phyloP scores from a whole-genome alignment of 345 rosid genomes.

The Acer campestre region DNA sequence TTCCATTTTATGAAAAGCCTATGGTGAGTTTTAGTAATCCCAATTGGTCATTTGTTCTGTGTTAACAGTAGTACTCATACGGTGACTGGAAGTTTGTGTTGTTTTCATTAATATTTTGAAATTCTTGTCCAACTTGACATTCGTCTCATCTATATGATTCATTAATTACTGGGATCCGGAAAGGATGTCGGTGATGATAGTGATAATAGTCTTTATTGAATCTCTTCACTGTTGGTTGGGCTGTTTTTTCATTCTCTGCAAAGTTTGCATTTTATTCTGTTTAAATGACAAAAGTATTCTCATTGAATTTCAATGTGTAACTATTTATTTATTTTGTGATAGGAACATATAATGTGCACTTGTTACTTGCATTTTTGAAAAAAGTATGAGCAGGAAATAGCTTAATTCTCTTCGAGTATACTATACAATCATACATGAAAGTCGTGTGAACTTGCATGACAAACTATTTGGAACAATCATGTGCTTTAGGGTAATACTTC shows the following conservation, averaged over 20 bases:
- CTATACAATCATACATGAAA: neutral
- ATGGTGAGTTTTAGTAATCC: constrained; percentile 61
- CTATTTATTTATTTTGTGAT: too few relatives aligned
- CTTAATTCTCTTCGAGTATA: neutral
- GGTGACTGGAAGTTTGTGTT: neutral
- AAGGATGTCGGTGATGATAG: neutral
- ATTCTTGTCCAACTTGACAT: neutral
- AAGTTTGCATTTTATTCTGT: neutral
- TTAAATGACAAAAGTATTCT: neutral
- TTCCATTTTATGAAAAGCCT: constrained; percentile 94
- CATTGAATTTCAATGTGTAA: neutral
- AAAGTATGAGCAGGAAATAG: neutral
- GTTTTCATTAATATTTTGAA: neutral
- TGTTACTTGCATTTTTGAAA: neutral
- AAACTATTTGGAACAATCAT: neutral
- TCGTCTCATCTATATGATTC: neutral
- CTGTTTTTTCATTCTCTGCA: neutral
- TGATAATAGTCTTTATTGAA: neutral
- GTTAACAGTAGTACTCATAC: neutral
- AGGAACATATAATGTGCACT: neutral
- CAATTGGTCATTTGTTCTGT: neutral
- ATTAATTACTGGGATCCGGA: neutral
- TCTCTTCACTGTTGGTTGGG: constrained; percentile 1
- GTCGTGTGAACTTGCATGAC: neutral
- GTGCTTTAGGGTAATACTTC: neutral